Evolutionary conservation across 108 stramenopile genomes (phyloP), one percentile per base, ranked within the genome.

Genomic region (Heterococcus sp.): DNA sequence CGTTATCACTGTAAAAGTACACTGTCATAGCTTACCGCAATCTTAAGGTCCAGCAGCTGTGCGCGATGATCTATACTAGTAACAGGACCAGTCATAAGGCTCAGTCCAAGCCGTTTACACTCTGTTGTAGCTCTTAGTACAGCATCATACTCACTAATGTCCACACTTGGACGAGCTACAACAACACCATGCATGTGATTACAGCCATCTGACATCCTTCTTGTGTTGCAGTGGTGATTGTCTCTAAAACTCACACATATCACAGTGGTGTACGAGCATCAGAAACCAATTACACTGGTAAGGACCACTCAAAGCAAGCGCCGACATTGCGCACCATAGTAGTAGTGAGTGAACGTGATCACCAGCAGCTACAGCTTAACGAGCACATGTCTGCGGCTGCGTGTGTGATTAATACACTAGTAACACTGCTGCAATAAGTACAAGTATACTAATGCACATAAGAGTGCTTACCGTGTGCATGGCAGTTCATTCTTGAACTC

Each of bases 141-240:
- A 36, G 65, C 21, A 28, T 81, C 69, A 31, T 74, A 81, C 32
- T 72, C 39, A 29, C 63, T 64, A 1, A 81, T 65, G 65, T 81
- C 79, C 4, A 71, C 39, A 1, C 71, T 27, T 28, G 79, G 79
- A 2, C 33, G 27, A 8, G 29, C 36, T 30, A 66, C 37, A 38
- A 81, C 3, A 33, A 73, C 69, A 8, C 71, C 36, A 29, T 81
- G 79, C n/a, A 38, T 81, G 79, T 81, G 79, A 39, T 81, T 81
- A 32, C 38, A 68, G 36, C 79, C 73, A 30, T 81, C 79, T 29
- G 40, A 63, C 2, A 81, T 63, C 21, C 79, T 71, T 28, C 79
- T 71, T 27, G 64, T 46, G 0, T 81, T 5, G 79, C 79, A 81
- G 31, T 65, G 65, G 35, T 65, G 46, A 2, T 38, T 72, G 11